Base-by-base conservation (phyloP, 2,329 filamentous ascomycete genomes). In the Amesomyces nigricolor region DNA sequence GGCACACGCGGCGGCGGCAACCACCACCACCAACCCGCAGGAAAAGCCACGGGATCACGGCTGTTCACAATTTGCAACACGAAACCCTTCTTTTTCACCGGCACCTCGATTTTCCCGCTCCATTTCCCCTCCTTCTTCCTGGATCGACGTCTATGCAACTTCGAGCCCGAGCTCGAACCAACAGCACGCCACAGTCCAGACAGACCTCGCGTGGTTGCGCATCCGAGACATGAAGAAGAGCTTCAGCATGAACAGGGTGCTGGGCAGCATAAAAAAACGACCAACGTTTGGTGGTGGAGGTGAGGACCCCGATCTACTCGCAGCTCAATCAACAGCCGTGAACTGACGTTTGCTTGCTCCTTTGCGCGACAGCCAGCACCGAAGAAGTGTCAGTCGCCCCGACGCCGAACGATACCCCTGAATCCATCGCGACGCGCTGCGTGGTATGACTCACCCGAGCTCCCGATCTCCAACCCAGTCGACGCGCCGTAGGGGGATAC, bases 361-460 rank as follows among this genome's bases (percentile, higher is more conserved):
- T 38, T 38, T 26, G 44, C 43, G 39, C 53, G 48, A 58, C 53
- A 53, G 54, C 40, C 26, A 56, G 54, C 49, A 29, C 56, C 49
- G 63, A 63, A 55, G 58, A 58, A 32, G 46, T 66, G 17, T 56
- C 61, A 9, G 56, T 60, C 50, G 67, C 68, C 59, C 63, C 67
- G 44, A 63, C 22, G 22, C 22, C 67, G 29, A 74, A 74, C 57
- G 83, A 86, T 64, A 81, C 81, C 13, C 87, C 87, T 53, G 87
- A 89, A 71, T 81, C 77, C 57, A 85, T 81, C 65, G 86, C 82
- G 44, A 71, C 77, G 50, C 79, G 81, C 63, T 85, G 77, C 67
- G 84, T 89, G 71, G 85, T 88, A 80, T 68, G 81, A 72, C 26
- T 30, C 17, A 26, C 19, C 22, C 35, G 11, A n/a, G 47, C 8